Conservation (phyloP, 23 red algal genomes). For the Gracilaria vermiculophylla region DNA sequence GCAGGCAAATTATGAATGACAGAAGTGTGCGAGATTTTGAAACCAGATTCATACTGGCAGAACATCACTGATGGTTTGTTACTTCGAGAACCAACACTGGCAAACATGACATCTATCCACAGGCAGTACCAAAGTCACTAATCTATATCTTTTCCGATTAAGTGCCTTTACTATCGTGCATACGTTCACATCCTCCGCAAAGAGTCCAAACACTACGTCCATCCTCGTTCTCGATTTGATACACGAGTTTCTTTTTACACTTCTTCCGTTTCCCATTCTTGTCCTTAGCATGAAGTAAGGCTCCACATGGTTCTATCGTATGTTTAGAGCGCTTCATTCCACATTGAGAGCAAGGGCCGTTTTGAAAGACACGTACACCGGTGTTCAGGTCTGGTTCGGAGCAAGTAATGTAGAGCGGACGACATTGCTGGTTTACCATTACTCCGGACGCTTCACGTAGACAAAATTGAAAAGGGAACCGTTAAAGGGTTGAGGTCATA, state of each 20-base stretch:
- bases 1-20: no score
- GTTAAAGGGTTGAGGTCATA: no score
- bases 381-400: slow-evolving; percentile 15
- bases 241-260: slow-evolving; percentile 20
- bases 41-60: no score
- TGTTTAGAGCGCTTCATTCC: slow-evolving; percentile 15
- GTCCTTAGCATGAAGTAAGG: neutral
- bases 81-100: no score
- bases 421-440: slow-evolving; percentile 21
- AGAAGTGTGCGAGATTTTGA: no score
- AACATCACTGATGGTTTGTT: no score
- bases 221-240: slow-evolving; percentile 12
- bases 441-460: no score
- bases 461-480: no score
- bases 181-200: slow-evolving; percentile 8
- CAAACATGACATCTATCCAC: no score
- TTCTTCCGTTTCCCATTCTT: slow-evolving; percentile 24
- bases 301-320: neutral
- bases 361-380: slow-evolving; percentile 13
- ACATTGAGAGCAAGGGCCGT: slow-evolving; percentile 8
- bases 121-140: neutral
- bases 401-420: slow-evolving; percentile 8
- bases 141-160: neutral
- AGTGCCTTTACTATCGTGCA: neutral
- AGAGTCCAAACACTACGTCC: slow-evolving; percentile 18